These are phyloP conservation scores for Phytopythium delawarense DNA, from an alignment of 352 stramenopile genomes.

Conservation along the genomic window DNA sequence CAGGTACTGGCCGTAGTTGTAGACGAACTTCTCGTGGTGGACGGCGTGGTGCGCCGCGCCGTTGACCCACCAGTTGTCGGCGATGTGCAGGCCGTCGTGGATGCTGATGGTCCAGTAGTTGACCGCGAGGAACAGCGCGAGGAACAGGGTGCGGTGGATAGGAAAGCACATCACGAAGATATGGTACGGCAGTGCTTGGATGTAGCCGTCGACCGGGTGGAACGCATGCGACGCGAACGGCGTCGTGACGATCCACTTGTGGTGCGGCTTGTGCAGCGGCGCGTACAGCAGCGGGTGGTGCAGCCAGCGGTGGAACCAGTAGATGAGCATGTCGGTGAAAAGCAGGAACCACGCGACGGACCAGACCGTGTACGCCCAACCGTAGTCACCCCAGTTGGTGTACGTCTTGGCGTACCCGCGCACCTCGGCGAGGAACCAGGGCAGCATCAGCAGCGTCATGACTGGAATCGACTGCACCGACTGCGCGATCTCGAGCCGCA, in stretches of 20 bases:
- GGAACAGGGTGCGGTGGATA: slow-evolving; percentile 52
- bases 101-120: slow-evolving; percentile 84
- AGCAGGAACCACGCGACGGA: slow-evolving; percentile 54
- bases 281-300: slow-evolving; percentile 66
- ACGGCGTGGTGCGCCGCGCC: slow-evolving; percentile 57
- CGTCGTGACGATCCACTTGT: slow-evolving; percentile 71
- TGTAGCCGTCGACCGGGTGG: slow-evolving; percentile 65
- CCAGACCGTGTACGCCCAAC: slow-evolving; percentile 34
- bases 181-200: slow-evolving; percentile 66
- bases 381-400: slow-evolving; percentile 31
- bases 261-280: slow-evolving; percentile 65
- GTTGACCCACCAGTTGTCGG: slow-evolving; percentile 61
- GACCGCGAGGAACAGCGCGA: slow-evolving; percentile 52
- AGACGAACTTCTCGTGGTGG: slow-evolving; percentile 65
- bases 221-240: slow-evolving; percentile 74
- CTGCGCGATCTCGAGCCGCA: slow-evolving; percentile 44
- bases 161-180: slow-evolving; percentile 66
- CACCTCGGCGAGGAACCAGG: slow-evolving; percentile 62
- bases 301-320: slow-evolving; percentile 76
- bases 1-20: slow-evolving; percentile 77
- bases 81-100: slow-evolving; percentile 55
- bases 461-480: slow-evolving; percentile 53
- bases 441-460: slow-evolving; percentile 60
- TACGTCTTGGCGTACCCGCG: slow-evolving; percentile 57
- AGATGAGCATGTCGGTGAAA: slow-evolving; percentile 80